Base-by-base conservation (phyloP, 208 protist genomes). In the Willaertia magna region DNA sequence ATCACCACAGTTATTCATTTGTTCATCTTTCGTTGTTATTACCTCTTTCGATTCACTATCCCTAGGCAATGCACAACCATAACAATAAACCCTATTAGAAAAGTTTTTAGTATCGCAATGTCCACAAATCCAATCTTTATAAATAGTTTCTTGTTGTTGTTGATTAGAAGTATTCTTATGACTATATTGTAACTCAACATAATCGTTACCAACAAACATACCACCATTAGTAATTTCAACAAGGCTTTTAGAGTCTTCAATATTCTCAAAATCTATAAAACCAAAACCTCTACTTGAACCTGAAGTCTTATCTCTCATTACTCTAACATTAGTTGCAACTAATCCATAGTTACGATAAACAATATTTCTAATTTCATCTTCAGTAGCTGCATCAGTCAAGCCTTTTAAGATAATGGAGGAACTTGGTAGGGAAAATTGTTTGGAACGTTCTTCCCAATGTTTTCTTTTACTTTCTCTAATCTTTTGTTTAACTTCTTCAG, bases 121-220 rank as follows among this genome's bases (percentile, higher is more conserved):
- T 39, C 42, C 74, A 46, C 74, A 78, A 46, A 78, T 52, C 76
- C 76, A 81, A 34, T 81, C 76, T 16, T 51, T 67, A 26, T 14
- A 34, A 67, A 6, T 34, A 26, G 4, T n/a, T 59, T 59, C 18
- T 4, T 67, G 6, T 34, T 67, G 26, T 67, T 22, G 12, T 12
- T 12, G 2, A 59, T 20, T 59, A 3, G 51, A 22, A 34, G 55
- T 6, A 18, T 12, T 30, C 51, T 51, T 51, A 3, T 51, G 40
- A 40, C 76, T 81, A 39, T 81, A 81, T 26, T 81, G 43, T 18
- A 81, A 12, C 26, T 47, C 22, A 11, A 81, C 76, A 81, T 42
- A 81, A 51, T 81, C 43, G 40, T 81, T 30, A 26, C 76, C 76
- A 39, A 81, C 51, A 51, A 51, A 81, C 76, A 81, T 51, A 44